Conservation (phyloP, 176 grass and related monocot genomes). For the Ensete glaucum region DNA sequence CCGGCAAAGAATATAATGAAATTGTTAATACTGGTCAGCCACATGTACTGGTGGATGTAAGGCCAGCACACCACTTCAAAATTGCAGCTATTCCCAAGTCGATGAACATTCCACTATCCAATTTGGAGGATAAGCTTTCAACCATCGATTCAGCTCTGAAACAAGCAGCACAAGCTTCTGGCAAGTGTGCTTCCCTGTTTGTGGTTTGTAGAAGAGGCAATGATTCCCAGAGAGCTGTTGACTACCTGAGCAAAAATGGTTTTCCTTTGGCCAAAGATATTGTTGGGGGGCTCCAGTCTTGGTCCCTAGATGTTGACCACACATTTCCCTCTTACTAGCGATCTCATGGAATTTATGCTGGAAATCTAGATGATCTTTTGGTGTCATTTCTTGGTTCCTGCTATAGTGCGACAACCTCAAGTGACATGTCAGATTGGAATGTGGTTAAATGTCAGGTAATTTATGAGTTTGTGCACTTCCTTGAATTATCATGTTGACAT, state of each 20-base stretch:
- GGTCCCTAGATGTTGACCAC: conserved; percentile 51
- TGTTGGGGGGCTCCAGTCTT: conserved; percentile 66
- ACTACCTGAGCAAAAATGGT: conserved; percentile 55
- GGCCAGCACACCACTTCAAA: conserved; percentile 71
- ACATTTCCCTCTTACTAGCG: conserved; percentile 56
- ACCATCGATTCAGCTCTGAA: conserved; percentile 34
- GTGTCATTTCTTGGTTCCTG: background rate
- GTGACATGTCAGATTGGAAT: too few species aligned
- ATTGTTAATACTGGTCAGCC: conserved; percentile 35
- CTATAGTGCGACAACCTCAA: too few species aligned
- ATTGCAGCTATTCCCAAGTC: conserved; percentile 59
- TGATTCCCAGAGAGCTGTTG: conserved; percentile 58
- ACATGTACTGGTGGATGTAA: conserved; percentile 70
- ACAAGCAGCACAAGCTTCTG: conserved; percentile 8
- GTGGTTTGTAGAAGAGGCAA: conserved; percentile 87
- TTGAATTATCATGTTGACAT: too few species aligned
- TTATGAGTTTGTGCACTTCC: too few species aligned
- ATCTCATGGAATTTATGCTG: background rate
- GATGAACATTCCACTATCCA: conserved; percentile 55
- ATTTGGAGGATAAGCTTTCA: conserved; percentile 51
- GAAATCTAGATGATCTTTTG: background rate
- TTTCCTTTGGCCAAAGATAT: conserved; percentile 59
- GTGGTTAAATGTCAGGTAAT: too few species aligned
- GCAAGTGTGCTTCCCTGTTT: conserved; percentile 28
- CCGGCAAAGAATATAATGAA: conserved; percentile 54